A percentile compares a stretch with the other conserved stretches of the same genome.
Evolutionary conservation across 2,329 filamentous ascomycete species (phyloP).

Genomic region (Phialocephala subalpina): DNA sequence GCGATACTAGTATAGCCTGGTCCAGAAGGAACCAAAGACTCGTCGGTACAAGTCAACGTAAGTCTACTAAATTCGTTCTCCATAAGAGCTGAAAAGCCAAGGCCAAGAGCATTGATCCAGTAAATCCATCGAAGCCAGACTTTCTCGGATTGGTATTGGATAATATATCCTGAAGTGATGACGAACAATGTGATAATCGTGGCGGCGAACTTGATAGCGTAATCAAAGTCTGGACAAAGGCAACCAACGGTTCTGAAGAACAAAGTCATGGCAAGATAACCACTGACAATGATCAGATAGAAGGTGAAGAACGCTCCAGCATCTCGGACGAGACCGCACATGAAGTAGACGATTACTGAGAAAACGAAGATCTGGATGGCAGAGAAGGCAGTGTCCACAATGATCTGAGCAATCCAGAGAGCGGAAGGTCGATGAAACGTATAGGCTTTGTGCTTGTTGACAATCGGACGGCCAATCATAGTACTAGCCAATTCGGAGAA

Average conservation of each 20-base stretch:
- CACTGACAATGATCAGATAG: conserved; percentile 72
- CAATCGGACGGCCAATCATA: conserved; percentile 78
- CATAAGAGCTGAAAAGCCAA: conserved; percentile 82
- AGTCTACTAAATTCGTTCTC: conserved; percentile 82
- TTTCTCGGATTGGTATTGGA: conserved; percentile 78
- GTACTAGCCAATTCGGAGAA: conserved; percentile 79
- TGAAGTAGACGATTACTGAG: conserved; percentile 80
- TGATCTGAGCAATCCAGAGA: conserved; percentile 83
- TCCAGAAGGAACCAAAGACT: conserved; percentile 76
- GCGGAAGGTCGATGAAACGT: conserved; percentile 85
- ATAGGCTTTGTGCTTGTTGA: conserved; percentile 86
- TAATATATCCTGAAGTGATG: conserved; percentile 82
- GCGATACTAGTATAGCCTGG: conserved; percentile 73
- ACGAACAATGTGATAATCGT: conserved; percentile 84
- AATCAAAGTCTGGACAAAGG: conserved; percentile 82
- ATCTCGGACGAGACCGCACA: conserved; percentile 73
- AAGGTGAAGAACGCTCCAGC: conserved; percentile 82
- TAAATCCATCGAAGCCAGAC: conserved; percentile 84
- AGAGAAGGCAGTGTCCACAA: conserved; percentile 79
- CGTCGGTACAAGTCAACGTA: conserved; percentile 71
- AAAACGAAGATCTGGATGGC: conserved; percentile 76
- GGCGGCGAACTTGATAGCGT: conserved; percentile 83
- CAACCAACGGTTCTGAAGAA: conserved; percentile 81
- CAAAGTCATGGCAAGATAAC: conserved; percentile 77
- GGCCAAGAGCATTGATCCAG: conserved; percentile 77